phyloP scores from a whole-genome alignment of 176 grass and related monocot species.

The Stipa capillata region DNA sequence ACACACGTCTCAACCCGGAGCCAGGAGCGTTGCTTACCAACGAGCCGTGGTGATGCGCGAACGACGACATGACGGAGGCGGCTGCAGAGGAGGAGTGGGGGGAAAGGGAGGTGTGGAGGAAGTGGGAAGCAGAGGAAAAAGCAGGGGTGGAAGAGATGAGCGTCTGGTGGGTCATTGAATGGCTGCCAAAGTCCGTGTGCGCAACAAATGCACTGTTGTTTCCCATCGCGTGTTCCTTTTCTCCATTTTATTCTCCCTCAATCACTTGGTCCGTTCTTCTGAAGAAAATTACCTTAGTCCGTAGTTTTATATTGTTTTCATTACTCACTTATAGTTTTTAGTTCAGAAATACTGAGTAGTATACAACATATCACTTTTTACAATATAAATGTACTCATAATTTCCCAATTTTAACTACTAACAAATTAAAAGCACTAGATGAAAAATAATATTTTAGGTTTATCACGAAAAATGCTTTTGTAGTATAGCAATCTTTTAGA shows the following conservation, averaged over 20 bases:
- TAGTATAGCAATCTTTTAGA: no score
- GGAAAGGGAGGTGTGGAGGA: constrained; percentile 28
- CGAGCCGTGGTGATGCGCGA: constrained; percentile 32
- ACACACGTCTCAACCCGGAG: background rate
- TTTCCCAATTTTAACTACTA: no score
- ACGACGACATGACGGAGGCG: constrained; percentile 27
- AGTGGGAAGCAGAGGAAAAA: constrained; percentile 35
- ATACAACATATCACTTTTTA: no score
- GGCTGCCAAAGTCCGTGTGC: constrained; percentile 75
- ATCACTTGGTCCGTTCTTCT: background rate
- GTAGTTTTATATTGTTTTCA: no score
- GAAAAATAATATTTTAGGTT: no score
- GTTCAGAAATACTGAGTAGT: no score
- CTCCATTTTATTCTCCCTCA: background rate
- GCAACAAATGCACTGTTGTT: constrained; percentile 67
- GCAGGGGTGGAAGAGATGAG: constrained; percentile 53
- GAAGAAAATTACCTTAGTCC: no score
- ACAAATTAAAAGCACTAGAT: no score
- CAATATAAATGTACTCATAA: no score
- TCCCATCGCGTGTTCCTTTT: background rate
- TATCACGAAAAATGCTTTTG: no score
- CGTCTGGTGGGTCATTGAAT: constrained; percentile 82
- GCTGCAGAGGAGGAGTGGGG: background rate
- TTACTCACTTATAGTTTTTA: no score
- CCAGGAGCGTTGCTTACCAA: constrained; percentile 10